phyloP scores from a whole-genome alignment of 768 basidiomycete genomes.

The Lactarius tabidus region DNA sequence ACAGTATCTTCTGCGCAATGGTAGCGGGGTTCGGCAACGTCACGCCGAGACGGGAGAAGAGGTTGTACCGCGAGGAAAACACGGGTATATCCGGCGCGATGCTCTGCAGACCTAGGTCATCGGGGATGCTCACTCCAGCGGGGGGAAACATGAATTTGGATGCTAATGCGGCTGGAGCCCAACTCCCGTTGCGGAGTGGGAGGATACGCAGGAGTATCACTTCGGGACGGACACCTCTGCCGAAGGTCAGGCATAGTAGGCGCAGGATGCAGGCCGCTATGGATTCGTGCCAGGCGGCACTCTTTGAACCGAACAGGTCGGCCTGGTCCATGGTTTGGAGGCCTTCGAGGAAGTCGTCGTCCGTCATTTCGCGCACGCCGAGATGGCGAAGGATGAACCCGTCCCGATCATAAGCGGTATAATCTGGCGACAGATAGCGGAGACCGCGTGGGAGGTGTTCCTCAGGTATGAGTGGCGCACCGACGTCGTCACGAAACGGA shows the following conservation, averaged over 20 bases:
- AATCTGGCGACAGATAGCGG: slow-evolving; percentile 20
- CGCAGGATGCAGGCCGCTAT: background rate
- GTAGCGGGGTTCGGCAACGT: slow-evolving; percentile 3
- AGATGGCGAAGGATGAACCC: slow-evolving; percentile 10
- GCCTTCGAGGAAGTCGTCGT: slow-evolving; percentile 9
- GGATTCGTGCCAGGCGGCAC: slow-evolving; percentile 14
- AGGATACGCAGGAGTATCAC: slow-evolving; percentile 14
- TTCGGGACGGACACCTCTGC: background rate
- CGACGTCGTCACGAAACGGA: slow-evolving; percentile 3
- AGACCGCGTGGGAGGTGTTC: background rate
- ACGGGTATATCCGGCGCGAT: slow-evolving; percentile 8
- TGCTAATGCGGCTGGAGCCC: slow-evolving; percentile 1
- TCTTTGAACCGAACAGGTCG: background rate
- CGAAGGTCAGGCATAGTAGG: background rate
- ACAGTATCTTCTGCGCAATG: slow-evolving; percentile 20
- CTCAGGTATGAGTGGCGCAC: slow-evolving; percentile 13
- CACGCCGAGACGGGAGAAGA: slow-evolving; percentile 17
- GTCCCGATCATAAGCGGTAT: background rate
- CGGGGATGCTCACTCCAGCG: slow-evolving; percentile 9
- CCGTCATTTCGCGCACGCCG: slow-evolving; percentile 21
- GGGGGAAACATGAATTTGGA: slow-evolving; percentile 13
- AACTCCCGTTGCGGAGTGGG: slow-evolving; percentile 15
- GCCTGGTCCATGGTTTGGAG: slow-evolving; percentile 15
- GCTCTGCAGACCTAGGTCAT: slow-evolving; percentile 20
- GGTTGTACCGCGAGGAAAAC: slow-evolving; percentile 14